Conservation (phyloP, 306 rosid species). For the Delonix regia region DNA sequence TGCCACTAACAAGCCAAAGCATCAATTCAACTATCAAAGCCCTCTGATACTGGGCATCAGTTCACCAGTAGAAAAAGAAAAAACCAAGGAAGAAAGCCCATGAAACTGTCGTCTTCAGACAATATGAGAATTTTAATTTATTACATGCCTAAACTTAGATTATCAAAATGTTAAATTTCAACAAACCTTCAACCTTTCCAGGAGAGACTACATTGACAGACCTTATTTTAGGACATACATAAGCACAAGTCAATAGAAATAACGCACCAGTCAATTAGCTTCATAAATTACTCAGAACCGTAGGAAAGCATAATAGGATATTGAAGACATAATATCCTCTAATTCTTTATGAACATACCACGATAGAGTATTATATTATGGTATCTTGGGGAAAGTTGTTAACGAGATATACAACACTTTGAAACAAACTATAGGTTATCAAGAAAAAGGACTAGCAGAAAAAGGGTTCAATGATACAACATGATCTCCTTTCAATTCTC, state of each 20-base stretch:
- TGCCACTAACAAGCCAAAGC: neutral
- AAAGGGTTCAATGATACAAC: neutral
- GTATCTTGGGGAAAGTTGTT: slow-evolving; percentile 1
- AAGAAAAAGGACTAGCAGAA: neutral
- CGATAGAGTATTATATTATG: neutral
- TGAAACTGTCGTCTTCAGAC: neutral
- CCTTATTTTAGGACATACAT: slow-evolving; percentile 8
- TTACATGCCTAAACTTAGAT: neutral
- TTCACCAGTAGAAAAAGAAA: neutral
- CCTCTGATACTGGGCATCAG: slow-evolving; percentile 11
- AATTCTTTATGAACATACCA: neutral
- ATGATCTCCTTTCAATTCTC: slow-evolving; percentile 14
- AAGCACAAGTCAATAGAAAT: neutral
- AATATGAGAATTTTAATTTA: neutral
- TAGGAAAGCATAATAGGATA: neutral
- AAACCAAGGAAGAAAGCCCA: neutral
- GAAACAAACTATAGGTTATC: neutral
- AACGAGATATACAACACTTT: neutral
- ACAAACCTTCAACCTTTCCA: neutral
- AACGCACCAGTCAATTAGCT: neutral
- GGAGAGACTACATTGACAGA: neutral
- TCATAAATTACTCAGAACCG: neutral
- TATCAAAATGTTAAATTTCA: slow-evolving; percentile 3
- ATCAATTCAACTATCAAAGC: slow-evolving; percentile 20
- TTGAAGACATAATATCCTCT: slow-evolving; percentile 12